phyloP scores from a whole-genome alignment of 2,329 filamentous ascomycete genomes.

The Beauveria sp. region DNA sequence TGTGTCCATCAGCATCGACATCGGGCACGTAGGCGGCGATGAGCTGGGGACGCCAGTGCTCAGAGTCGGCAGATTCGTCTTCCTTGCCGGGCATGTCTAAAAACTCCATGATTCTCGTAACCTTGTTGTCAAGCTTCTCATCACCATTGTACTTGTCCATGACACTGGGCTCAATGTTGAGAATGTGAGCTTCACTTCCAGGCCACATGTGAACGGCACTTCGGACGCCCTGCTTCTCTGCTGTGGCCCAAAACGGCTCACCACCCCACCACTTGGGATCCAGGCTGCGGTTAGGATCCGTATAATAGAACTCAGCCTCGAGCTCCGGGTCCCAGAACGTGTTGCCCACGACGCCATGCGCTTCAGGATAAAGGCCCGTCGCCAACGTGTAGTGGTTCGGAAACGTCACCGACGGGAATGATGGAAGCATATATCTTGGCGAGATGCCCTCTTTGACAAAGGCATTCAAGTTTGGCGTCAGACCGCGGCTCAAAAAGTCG shows the following conservation, averaged over 20 bases:
- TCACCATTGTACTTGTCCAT: conserved; percentile 78
- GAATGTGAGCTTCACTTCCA: conserved; percentile 81
- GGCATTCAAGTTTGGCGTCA: conserved; percentile 74
- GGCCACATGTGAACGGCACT: conserved; percentile 98
- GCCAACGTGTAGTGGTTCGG: conserved; percentile 93
- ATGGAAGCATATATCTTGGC: conserved; percentile 85
- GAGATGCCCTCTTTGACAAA: conserved; percentile 80
- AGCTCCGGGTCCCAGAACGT: conserved; percentile 83
- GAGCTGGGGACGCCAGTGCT: conserved; percentile 68
- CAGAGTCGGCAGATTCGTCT: conserved; percentile 38
- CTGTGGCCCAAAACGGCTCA: conserved; percentile 89
- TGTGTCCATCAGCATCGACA: conserved; percentile 80
- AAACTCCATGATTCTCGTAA: conserved; percentile 69
- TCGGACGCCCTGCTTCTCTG: conserved; percentile 70
- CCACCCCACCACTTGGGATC: conserved; percentile 91
- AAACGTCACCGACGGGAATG: conserved; percentile 94
- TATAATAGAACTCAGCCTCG: conserved; percentile 80
- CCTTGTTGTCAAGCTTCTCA: conserved; percentile 68
- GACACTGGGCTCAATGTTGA: conserved; percentile 65
- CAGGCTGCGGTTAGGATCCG: conserved; percentile 65
- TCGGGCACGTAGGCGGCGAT: conserved; percentile 94
- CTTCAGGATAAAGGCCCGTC: conserved; percentile 86
- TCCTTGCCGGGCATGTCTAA: conserved; percentile 75
- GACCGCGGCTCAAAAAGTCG: conserved; percentile 75
- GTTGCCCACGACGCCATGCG: conserved; percentile 88